phyloP scores from a whole-genome alignment of 345 rosid genomes.

The Sapria himalayana region DNA sequence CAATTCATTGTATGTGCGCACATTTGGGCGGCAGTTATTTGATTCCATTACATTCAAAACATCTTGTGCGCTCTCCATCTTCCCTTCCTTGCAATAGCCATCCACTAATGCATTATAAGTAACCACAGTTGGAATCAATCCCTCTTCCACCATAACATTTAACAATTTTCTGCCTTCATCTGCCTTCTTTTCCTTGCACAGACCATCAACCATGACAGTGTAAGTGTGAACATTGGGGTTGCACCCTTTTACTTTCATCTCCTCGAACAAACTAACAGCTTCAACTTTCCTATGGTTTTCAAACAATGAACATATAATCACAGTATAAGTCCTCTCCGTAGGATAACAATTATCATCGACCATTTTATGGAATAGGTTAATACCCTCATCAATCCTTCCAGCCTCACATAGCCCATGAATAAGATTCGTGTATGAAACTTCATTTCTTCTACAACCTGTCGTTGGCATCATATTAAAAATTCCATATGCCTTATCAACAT shows the following conservation, averaged over 20 bases:
- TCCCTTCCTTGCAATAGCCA: constrained; percentile 61
- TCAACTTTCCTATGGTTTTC: constrained; percentile 28
- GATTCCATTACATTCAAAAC: constrained; percentile 53
- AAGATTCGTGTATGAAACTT: constrained; percentile 54
- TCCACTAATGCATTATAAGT: constrained; percentile 72
- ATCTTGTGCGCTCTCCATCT: constrained; percentile 33
- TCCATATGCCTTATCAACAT: constrained; percentile 41
- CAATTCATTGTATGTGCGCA: constrained; percentile 69
- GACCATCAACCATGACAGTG: constrained; percentile 45
- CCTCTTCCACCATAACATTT: constrained; percentile 32
- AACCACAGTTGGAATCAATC: constrained; percentile 40
- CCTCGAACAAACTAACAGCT: constrained; percentile 29
- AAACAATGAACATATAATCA: constrained; percentile 42
- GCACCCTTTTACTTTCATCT: constrained; percentile 49
- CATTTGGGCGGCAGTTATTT: constrained; percentile 36
- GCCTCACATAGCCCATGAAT: constrained; percentile 67
- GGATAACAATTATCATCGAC: constrained; percentile 40
- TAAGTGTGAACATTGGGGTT: constrained; percentile 58
- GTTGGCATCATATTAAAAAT: constrained; percentile 35
- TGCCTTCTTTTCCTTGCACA: constrained; percentile 34
- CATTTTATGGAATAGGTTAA: constrained; percentile 40
- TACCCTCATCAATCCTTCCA: constrained; percentile 43
- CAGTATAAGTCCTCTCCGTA: constrained; percentile 62
- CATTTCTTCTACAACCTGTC: constrained; percentile 51
- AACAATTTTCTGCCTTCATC: constrained; percentile 41